Base-by-base conservation (phyloP, 2,329 filamentous ascomycete genomes). In the Pseudogymnoascus verrucosus region DNA sequence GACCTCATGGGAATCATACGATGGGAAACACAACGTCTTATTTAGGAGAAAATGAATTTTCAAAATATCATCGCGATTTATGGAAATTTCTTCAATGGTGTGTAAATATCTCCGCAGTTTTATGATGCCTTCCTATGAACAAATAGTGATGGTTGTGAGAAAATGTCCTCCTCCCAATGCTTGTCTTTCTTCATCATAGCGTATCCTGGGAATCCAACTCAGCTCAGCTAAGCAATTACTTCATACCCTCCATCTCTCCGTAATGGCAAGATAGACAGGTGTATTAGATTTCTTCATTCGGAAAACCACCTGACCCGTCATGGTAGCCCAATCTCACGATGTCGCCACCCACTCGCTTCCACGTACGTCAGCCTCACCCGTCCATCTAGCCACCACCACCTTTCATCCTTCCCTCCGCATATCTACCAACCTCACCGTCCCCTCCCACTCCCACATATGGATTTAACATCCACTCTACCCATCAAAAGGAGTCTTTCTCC, bases 71-170 rank as follows among this genome's bases (percentile, higher is more conserved):
- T 57, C n/a, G n/a, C 12, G 28, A 57, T 34, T 57, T 57, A 57
- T 57, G 10, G n/a, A 34, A 57, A 57, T 57, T 57, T 34, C 10
- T 34, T 57, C 5, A 34, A 57, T 19, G 1, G 10, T 57, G 28
- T 57, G 10, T 57, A 57, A 57, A 57, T 57, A 34, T 57, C 16
- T 57, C 51, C 16, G 28, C 51, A 34, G 51, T 57, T 57, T 51
- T 16, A 1, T 57, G 16, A 19, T 34, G 51, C 5, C 16, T 57
- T 34, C 28, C 51, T 57, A 57, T 36, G 51, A 57, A 57, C 51
- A 57, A 8, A 57, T 12, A 11, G 5, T 34, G 16, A 57, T 34
- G 47, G 26, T 51, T 19, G 10, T 34, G 51, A 57, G 51, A 34
- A 54, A 34, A 19, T 19, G 16, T 16, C 47, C 14, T 47, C 42